Evolutionary conservation across 129 eudicot genomes (phyloP).

Genomic region (Lactuca saligna): DNA sequence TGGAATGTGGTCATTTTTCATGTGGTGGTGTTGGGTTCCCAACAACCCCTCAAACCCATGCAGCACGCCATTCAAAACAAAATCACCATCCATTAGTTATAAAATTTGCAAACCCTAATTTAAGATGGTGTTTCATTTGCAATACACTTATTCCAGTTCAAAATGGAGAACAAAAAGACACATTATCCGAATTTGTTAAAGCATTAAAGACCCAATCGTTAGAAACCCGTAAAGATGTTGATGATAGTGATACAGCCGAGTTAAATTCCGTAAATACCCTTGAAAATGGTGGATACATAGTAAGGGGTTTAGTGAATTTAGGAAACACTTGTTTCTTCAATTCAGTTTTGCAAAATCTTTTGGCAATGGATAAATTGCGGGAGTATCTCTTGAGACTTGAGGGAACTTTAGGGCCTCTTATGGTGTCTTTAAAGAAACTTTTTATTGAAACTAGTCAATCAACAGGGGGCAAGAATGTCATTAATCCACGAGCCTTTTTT

Average conservation of each 20-base stretch:
- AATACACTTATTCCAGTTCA: slow-evolving; percentile 49
- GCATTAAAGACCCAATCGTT: slow-evolving; percentile 47
- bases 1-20: slow-evolving; percentile 85
- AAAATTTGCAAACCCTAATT: slow-evolving; percentile 56
- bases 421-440: slow-evolving; percentile 64
- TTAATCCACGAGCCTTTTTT: slow-evolving; percentile 71
- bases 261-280: slow-evolving; percentile 33
- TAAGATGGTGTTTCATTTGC: slow-evolving; percentile 91
- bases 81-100: slow-evolving; percentile 63
- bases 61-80: slow-evolving; percentile 72
- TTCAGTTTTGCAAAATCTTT: slow-evolving; percentile 78
- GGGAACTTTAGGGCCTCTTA: slow-evolving; percentile 70
- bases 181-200: slow-evolving; percentile 53
- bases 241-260: slow-evolving; percentile 54
- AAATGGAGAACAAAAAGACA: slow-evolving; percentile 50
- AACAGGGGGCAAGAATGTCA: slow-evolving; percentile 39
- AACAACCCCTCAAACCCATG: slow-evolving; percentile 69
- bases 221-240: slow-evolving; percentile 52
- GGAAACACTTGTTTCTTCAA: slow-evolving; percentile 97
- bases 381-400: slow-evolving; percentile 49
- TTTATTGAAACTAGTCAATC: slow-evolving; percentile 51
- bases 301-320: slow-evolving; percentile 72
- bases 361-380: slow-evolving; percentile 61
- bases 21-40: slow-evolving; percentile 92
- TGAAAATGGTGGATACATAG: slow-evolving; percentile 46